Base-by-base conservation (phyloP, 495 filamentous ascomycete species). In the Hypoxylon lienhwacheense region DNA sequence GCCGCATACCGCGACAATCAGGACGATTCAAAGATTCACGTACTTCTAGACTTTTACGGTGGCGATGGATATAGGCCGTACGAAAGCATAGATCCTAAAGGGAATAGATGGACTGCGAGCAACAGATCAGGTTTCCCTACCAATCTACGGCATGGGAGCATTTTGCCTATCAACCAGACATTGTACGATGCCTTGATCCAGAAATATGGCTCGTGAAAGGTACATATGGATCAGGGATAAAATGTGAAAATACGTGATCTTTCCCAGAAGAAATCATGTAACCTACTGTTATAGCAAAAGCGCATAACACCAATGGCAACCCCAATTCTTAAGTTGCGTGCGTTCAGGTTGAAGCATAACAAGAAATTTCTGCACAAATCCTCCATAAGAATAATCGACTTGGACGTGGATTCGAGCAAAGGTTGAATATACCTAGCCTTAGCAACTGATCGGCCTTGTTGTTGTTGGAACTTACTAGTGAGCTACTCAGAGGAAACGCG, bases 31-130 rank as follows among this genome's bases (percentile, higher is more conserved):
- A 78, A 72, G 36, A 69, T 73, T 10, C 73, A 77, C 41, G 55
- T 81, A 35, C 51, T 81, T 39, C 43, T 81, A 26, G 77, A 81
- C 41, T 75, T 74, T 47, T 81, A 77, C 50, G 77, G 77, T 0
- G 66, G 63, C 10, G 77, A 79, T 57, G 77, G 77, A 19, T 79
- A 81, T 45, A 48, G 71, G n/a, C 76, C 76, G 26, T 79, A 69
- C 48, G 70, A 76, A 56, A 73, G 65, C 20, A 65, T 63, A 1
- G 68, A 71, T 16, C 66, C 73, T 29, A 64, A 53, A 46, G 66
- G 59, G 5, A 77, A 78, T 45, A 47, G 44, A n/a, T 81, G 75
- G 77, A 67, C 63, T 11, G 70, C 68, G 24, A 76, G 73, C 36
- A 55, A 54, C 33, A 42, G 72, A 35, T 52, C 51, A 1, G 61